Evolutionary conservation across 306 rosid genomes (phyloP), one percentile per base, ranked within the genome.

Genomic region (Cicer cuneatum): DNA sequence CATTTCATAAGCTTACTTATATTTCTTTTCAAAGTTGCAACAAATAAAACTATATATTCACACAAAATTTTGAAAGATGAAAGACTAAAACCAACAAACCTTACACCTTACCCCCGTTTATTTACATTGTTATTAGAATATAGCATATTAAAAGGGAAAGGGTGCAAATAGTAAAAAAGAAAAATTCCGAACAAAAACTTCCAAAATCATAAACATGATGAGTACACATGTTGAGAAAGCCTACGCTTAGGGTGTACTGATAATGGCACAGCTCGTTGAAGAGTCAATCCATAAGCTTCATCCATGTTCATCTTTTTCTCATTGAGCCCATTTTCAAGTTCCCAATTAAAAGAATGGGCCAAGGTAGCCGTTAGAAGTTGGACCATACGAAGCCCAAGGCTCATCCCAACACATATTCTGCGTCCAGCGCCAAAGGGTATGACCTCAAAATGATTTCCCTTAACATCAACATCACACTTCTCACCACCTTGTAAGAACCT

Each of bases 381-480:
- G 41, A 93, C 96, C 96, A 84, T 78, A 0, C 97, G 83, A 10
- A 89, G 39, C 60, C 97, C 98, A 62, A 93, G 82, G 51, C 69
- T 89, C 87, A 89, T 67, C 0, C 97, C 97, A 0, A 81, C 93
- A 57, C 97, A 93, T 7, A 93, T 91, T 49, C 98, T 90, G 0
- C 96, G 85, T 40, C 97, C 98, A 1, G 97, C 93, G 16, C 98
- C 96, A 16, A 93, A 93, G 0, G 97, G 98, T 5, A 93, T 89
- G 11, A 81, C 87, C 81, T 89, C 98, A 40, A 93, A 90, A 41
- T 90, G 84, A 70, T 88, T 89, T 6, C 98, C 98, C 9, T 48
- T 83, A 6, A 91, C 19, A 38, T 91, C 97, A 4, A 82, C 96
- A 11, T 73, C 52, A 24, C 83, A 76, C 65, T 90, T 93, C 54